Percentiles rank a stretch among this genome's conserved stretches.
Conservation (phyloP, 2,329 filamentous ascomycete genomes). For the Bipolaris cookei region DNA sequence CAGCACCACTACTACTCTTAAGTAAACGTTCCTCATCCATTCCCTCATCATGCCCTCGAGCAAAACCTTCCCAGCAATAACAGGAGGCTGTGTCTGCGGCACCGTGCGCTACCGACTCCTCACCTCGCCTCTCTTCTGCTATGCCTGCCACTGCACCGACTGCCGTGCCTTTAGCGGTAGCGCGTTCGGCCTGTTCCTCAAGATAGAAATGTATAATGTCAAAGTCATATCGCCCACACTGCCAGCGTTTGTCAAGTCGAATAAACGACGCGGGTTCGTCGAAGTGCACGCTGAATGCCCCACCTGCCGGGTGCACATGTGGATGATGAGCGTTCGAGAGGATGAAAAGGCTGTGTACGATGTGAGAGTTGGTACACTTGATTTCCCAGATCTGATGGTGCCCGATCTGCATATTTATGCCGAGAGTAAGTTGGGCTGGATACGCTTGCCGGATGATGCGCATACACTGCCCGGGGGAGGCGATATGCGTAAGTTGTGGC, state of each 20-base stretch:
- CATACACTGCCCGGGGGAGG: slow-evolving; percentile 19
- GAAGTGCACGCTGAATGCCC: slow-evolving; percentile 25
- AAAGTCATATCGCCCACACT: slow-evolving; percentile 20
- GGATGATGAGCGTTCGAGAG: slow-evolving; percentile 15
- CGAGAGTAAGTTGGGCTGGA: slow-evolving; percentile 40
- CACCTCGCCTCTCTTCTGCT: slow-evolving; percentile 38
- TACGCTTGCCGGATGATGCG: slow-evolving; percentile 33
- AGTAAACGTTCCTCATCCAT: background rate
- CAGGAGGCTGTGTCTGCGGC: slow-evolving; percentile 38
- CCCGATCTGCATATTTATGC: slow-evolving; percentile 40
- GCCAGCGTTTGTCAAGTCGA: slow-evolving; percentile 14
- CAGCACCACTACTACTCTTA: background rate
- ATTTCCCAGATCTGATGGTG: slow-evolving; percentile 38
- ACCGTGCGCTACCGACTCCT: slow-evolving; percentile 34
- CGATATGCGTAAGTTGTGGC: slow-evolving; percentile 29
- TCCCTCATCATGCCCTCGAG: background rate
- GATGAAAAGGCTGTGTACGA: slow-evolving; percentile 17
- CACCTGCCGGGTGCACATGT: slow-evolving; percentile 31
- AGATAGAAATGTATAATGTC: slow-evolving; percentile 36
- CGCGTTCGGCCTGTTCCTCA: slow-evolving; percentile 29
- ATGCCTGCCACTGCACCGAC: slow-evolving; percentile 41
- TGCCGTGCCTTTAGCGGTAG: slow-evolving; percentile 38
- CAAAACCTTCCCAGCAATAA: slow-evolving; percentile 37
- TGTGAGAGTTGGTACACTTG: slow-evolving; percentile 35
- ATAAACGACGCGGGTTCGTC: background rate